Conservation (phyloP, 208 protist species). For the Leishmania mexicana region DNA sequence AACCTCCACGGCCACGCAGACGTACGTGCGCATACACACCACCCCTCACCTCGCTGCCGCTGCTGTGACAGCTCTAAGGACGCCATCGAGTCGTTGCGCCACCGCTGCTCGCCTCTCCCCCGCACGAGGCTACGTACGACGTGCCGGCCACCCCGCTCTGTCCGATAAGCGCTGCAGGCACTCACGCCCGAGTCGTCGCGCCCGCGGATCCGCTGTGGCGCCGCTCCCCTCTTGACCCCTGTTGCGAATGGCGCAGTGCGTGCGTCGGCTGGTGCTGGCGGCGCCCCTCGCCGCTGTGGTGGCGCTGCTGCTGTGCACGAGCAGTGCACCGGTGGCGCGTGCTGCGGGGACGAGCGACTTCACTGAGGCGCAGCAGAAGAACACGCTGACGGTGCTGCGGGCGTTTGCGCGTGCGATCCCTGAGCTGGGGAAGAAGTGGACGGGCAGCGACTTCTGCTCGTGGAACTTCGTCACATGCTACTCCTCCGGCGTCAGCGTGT, state of each 20-base stretch:
- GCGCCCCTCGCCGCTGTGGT: too few species aligned
- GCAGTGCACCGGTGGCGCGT: background rate
- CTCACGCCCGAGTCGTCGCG: background rate
- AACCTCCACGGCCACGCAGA: background rate
- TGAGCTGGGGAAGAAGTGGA: background rate
- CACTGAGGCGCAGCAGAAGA: background rate
- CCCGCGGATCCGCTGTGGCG: background rate
- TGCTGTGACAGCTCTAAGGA: background rate
- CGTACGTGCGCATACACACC: background rate
- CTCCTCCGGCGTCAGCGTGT: background rate
- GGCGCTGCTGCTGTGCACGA: too few species aligned
- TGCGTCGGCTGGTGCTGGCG: background rate
- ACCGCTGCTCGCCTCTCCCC: background rate
- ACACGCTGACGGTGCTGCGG: slow-evolving; percentile 9
- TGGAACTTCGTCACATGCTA: background rate
- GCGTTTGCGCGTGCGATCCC: slow-evolving; percentile 11
- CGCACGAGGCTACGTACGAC: background rate
- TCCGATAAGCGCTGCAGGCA: background rate
- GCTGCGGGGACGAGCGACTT: background rate
- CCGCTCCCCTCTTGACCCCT: background rate
- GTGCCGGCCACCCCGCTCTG: background rate
- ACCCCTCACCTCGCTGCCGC: background rate
- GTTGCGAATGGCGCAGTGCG: background rate
- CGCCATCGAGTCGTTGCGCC: background rate
- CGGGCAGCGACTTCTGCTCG: slow-evolving; percentile 9